A percentile compares a stretch with the other conserved stretches of the same genome.
Evolutionary conservation across 148 eudicot genomes (phyloP).

Genomic region (Cornus suecica): DNA sequence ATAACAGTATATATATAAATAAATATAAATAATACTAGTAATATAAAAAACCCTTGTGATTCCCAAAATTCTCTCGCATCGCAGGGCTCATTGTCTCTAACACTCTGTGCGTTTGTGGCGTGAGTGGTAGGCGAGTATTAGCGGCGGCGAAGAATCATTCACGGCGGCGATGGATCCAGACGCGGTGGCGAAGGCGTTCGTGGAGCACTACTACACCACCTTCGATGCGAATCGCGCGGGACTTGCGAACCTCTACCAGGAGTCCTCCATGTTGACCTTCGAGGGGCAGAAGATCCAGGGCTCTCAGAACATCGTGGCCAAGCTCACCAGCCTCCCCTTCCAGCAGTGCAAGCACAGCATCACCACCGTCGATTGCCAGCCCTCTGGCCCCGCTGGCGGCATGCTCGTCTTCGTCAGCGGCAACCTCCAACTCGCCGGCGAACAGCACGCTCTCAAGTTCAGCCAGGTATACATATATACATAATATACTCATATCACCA

Average conservation of each 20-base stretch:
- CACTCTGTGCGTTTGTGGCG: not conserved
- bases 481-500: too few relatives aligned
- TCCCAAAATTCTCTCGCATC: too few relatives aligned
- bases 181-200: conserved; percentile 47
- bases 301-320: conserved; percentile 36
- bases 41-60: too few relatives aligned
- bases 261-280: conserved; percentile 48
- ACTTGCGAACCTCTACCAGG: conserved; percentile 39
- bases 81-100: too few relatives aligned
- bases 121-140: not conserved
- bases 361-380: conserved; percentile 58
- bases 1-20: too few relatives aligned
- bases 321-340: conserved; percentile 38
- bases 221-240: conserved; percentile 43
- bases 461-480: conserved; percentile 34
- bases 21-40: too few relatives aligned
- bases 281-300: conserved; percentile 57
- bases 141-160: not conserved
- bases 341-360: conserved; percentile 51
- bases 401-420: conserved; percentile 50
- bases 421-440: conserved; percentile 43
- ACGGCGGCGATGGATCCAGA: conserved; percentile 42
- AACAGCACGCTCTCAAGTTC: conserved; percentile 45
- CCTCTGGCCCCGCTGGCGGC: conserved; percentile 40
- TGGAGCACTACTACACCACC: conserved; percentile 54